Base-by-base conservation (phyloP, 352 stramenopile species). In the Peronospora farinosa region DNA sequence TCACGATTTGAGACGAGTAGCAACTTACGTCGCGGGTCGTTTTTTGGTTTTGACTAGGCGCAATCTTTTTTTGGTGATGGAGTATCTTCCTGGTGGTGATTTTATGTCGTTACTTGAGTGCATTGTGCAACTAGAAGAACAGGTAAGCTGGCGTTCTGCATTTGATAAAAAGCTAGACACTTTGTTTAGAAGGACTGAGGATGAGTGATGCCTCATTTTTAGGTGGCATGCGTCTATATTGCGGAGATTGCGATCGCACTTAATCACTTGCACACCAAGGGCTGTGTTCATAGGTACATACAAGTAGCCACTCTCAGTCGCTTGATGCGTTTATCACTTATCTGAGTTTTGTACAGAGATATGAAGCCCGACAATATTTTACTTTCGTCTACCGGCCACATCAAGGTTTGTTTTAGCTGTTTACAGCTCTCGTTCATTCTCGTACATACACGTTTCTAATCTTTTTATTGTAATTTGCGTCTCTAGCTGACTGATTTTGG, bases 311-410 rank as follows among this genome's bases (percentile, higher is more conserved):
- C 17, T n/a, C 12, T 46, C 38, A 37, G 23, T 48, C 21, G 37
- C n/a, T 40, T 46, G 11, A 10, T 51, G 17, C 17, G 17, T 46
- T 35, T 57, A 51, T 40, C 28, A 40, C 36, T 38, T 46, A 47
- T 47, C 21, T 57, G 27, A 7, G 54, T 38, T 48, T 63, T 51
- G 27, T 40, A 37, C 43, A 91, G 85, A 50, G 86, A 96, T 63
- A 59, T 96, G 12, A 96, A 96, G 40, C 86, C 86, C 25, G 86
- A 96, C 54, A 96, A 96, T 48, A 90, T 96, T 51, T 57, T 96
- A 23, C 89, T 96, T 46, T 92, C 78, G 13, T 89, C 77, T 17
- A 88, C 66, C 28, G 84, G 84, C 8, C 84, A 95, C 49, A 91
- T 95, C 54, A 95, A 95, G 68, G 82, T 85, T 53, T 35, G 52